These are phyloP conservation scores for Rhizopus delemar DNA, from an alignment of 371 early-diverging fungal genomes.

Conservation along the genomic window DNA sequence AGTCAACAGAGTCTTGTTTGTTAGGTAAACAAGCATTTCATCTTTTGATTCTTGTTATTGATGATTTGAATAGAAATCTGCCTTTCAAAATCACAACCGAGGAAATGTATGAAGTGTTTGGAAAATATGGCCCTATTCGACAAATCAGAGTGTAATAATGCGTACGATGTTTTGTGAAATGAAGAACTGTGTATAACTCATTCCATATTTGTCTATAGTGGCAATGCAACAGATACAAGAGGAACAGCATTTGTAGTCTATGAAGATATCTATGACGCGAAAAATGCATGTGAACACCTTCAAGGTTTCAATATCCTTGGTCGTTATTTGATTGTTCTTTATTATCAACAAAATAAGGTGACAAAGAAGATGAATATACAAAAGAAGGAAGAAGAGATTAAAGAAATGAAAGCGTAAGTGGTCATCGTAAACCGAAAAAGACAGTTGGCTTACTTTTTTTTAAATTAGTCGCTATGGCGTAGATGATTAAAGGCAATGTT, in stretches of 20 bases:
- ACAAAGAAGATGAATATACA: conserved; percentile 82
- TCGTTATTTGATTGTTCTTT: conserved; percentile 92
- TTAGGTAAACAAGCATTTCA: conserved; percentile 54
- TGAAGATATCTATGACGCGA: conserved; percentile 97
- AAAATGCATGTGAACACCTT: conserved; percentile 93
- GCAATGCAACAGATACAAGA: conserved; percentile 82
- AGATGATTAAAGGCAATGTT: neutral
- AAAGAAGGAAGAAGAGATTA: conserved; percentile 84
- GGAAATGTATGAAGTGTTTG: conserved; percentile 97
- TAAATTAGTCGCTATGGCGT: neutral
- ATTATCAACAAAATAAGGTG: conserved; percentile 83
- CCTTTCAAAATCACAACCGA: conserved; percentile 94
- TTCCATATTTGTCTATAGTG: conserved; percentile 43
- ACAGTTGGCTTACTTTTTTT: neutral
- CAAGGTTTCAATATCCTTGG: conserved; percentile 95
- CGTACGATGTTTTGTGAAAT: neutral
- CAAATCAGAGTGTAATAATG: conserved; percentile 84
- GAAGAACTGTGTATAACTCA: neutral
- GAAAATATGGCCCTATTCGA: conserved; percentile 94
- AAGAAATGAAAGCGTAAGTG: conserved; percentile 75
- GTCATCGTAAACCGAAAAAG: neutral
- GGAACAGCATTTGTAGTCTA: conserved; percentile 97
- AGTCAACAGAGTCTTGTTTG: conserved; percentile 89
- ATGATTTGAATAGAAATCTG: conserved; percentile 64
- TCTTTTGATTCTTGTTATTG: no score